Evolutionary conservation across 192 early-diverging fungal genomes (phyloP).

Genomic region (Nowakowskiella sp.): DNA sequence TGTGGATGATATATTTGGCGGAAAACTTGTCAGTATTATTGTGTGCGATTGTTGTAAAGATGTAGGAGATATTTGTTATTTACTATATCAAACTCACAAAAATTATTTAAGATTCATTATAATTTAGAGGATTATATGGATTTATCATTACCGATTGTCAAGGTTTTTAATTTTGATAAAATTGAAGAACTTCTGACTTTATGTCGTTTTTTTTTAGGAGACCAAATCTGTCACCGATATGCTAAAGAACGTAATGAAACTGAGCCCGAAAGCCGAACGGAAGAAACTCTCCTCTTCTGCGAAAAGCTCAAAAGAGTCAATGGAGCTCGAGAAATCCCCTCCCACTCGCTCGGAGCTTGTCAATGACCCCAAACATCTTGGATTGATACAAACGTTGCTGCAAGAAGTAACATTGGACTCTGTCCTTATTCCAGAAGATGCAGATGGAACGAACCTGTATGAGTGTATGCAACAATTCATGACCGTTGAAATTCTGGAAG

Average conservation of each 20-base stretch:
- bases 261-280: background rate
- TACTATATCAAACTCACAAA: background rate
- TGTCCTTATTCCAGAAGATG: background rate
- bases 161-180: too few relatives aligned
- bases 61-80: conserved; percentile 13
- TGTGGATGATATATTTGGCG: conserved; percentile 61
- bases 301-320: background rate
- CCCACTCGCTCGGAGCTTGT: too few relatives aligned
- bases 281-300: too few relatives aligned
- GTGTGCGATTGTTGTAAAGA: conserved; percentile 56
- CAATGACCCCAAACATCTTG: background rate
- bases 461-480: conserved; percentile 45
- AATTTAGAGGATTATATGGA: conserved; percentile 58
- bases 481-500: conserved; percentile 53
- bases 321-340: background rate
- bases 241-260: conserved; percentile 9
- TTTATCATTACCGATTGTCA: conserved; percentile 43
- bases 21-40: conserved; percentile 53
- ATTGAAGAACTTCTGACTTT: conserved; percentile 4
- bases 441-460: conserved; percentile 18
- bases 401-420: too few relatives aligned
- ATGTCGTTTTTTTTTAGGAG: conserved; percentile 9
- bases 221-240: background rate
- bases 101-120: conserved; percentile 30
- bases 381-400: background rate